phyloP scores from a whole-genome alignment of 345 rosid species.

The Lagerstroemia speciosa region DNA sequence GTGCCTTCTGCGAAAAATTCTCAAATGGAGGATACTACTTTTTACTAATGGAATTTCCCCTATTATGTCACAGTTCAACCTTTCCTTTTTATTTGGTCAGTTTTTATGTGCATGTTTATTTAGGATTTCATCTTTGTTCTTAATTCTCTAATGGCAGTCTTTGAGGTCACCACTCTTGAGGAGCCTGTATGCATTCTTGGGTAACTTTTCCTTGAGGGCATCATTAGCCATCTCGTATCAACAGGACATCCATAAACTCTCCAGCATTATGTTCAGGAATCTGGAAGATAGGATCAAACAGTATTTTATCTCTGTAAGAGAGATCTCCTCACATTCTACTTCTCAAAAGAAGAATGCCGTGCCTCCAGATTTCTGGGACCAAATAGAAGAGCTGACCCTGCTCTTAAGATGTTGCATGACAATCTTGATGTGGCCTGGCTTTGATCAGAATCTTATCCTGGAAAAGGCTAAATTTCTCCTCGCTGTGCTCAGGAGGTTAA shows the following conservation, averaged over 20 bases:
- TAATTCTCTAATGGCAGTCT: background rate
- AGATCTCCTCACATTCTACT: background rate
- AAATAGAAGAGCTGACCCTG: conserved; percentile 20
- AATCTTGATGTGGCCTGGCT: conserved; percentile 3
- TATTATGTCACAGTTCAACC: background rate
- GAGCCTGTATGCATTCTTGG: conserved; percentile 1
- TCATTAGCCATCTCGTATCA: background rate
- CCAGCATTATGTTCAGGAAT: background rate
- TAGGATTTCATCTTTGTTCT: background rate
- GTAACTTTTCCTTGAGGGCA: background rate
- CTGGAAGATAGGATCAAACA: conserved; percentile 6
- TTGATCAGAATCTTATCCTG: conserved; percentile 4
- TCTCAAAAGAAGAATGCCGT: background rate
- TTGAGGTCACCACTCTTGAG: background rate
- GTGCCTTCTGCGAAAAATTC: no score
- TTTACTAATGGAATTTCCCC: background rate
- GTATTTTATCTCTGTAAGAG: background rate
- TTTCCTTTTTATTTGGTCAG: background rate
- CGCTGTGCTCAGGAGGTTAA: conserved; percentile 3
- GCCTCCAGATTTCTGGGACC: background rate
- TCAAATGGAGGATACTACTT: no score
- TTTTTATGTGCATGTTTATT: background rate
- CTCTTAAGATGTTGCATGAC: conserved; percentile 10
- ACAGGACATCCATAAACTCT: background rate
- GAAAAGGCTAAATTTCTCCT: conserved; percentile 3